phyloP scores from a whole-genome alignment of 306 rosid genomes.

The Trifolium repens region DNA sequence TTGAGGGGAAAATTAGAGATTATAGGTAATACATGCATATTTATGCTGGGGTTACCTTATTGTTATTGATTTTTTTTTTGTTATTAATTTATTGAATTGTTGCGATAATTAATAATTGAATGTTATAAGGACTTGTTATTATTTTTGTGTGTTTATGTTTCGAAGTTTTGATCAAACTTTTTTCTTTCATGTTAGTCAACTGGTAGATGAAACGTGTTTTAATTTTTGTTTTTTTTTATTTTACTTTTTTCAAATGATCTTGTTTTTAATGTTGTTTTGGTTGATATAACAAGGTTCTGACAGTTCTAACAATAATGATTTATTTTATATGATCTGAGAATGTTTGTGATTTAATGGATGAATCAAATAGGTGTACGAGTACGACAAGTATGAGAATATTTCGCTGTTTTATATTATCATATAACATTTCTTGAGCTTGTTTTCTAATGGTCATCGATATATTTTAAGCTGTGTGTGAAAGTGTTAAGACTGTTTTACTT shows the following conservation, averaged over 20 bases:
- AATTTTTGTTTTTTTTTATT: background rate
- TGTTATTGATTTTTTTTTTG: background rate
- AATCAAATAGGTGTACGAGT: background rate
- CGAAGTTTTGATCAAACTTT: background rate
- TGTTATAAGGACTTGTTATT: background rate
- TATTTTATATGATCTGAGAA: conserved; percentile 10
- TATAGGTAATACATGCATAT: background rate
- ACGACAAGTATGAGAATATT: background rate
- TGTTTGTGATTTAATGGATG: conserved; percentile 26
- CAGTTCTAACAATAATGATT: background rate
- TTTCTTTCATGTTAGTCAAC: background rate
- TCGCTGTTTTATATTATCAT: background rate
- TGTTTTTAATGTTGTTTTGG: background rate
- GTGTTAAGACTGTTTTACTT: background rate
- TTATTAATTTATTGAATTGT: conserved; percentile 18
- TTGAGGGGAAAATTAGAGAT: background rate
- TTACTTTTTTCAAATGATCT: background rate
- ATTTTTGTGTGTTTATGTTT: background rate
- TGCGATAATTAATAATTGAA: background rate
- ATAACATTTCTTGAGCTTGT: conserved; percentile 1
- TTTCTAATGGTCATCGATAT: conserved; percentile 12
- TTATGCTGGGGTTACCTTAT: conserved; percentile 9
- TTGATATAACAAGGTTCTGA: background rate
- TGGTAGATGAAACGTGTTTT: background rate
- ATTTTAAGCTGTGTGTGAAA: background rate